Conservation (phyloP, 2,329 filamentous ascomycete genomes). For the Beauveria asiatica region DNA sequence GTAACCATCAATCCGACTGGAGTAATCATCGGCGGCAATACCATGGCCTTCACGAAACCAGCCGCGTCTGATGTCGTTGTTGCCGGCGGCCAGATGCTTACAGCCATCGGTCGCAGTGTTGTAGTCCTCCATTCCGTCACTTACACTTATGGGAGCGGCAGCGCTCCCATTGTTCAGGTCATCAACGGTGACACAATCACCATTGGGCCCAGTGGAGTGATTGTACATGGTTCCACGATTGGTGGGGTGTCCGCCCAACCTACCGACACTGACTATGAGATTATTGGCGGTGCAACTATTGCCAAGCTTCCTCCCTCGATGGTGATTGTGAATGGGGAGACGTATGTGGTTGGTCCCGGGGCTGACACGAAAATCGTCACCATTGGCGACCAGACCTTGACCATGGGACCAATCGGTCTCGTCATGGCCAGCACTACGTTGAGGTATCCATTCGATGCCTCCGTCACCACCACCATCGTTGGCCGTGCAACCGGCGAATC, state of each 20-base stretch:
- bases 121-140: slow-evolving; percentile 35
- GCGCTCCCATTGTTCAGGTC: slow-evolving; percentile 26
- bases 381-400: slow-evolving; percentile 42
- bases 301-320: slow-evolving; percentile 39
- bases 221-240: slow-evolving; percentile 31
- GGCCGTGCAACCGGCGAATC: slow-evolving; percentile 20
- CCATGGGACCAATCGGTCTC: slow-evolving; percentile 42
- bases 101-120: slow-evolving; percentile 31
- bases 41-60: slow-evolving; percentile 26
- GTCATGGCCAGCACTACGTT: slow-evolving; percentile 38
- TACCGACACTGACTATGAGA: slow-evolving; percentile 32
- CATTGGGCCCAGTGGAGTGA: slow-evolving; percentile 37
- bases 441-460: slow-evolving; percentile 36
- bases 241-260: slow-evolving; percentile 31
- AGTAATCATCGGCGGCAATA: slow-evolving; percentile 27
- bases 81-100: slow-evolving; percentile 39
- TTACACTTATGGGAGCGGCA: slow-evolving; percentile 35
- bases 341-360: slow-evolving; percentile 42
- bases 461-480: slow-evolving; percentile 32
- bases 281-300: slow-evolving; percentile 45
- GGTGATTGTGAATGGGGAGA: slow-evolving; percentile 40
- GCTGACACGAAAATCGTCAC: slow-evolving; percentile 35
- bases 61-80: slow-evolving; percentile 35
- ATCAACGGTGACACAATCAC: slow-evolving; percentile 44
- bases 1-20: slow-evolving; percentile 29